Conservation (phyloP, 257 asterid genomes). For the Datura wrightii region DNA sequence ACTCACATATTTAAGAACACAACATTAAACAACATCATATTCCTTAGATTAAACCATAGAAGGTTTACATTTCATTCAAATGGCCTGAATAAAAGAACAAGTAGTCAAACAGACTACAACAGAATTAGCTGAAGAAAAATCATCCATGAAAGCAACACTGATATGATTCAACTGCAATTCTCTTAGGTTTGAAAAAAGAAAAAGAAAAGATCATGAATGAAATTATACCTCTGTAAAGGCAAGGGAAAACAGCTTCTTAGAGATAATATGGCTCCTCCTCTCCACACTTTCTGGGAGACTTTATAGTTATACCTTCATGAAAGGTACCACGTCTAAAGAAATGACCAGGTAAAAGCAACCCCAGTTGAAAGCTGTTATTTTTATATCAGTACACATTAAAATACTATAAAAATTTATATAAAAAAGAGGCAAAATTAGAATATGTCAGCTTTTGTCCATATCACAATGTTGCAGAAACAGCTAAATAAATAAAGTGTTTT, state of each 20-base stretch:
- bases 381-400: conserved; percentile 16
- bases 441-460: conserved; percentile 14
- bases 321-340: conserved; percentile 17
- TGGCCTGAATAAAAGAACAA: too few species aligned
- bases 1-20: neutral
- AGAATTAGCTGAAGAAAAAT: neutral
- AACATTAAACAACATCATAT: neutral
- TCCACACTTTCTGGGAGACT: conserved; percentile 10
- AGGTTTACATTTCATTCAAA: neutral
- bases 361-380: conserved; percentile 17
- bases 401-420: neutral
- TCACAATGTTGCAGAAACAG: conserved; percentile 7
- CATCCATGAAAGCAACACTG: too few species aligned
- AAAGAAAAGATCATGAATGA: neutral
- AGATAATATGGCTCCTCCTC: neutral
- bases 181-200: neutral
- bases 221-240: neutral
- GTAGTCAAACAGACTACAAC: neutral
- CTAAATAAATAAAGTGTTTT: neutral
- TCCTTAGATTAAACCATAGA: neutral
- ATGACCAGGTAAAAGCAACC: conserved; percentile 14
- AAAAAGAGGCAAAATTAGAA: neutral
- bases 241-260: neutral
- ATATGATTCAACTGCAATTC: too few species aligned
- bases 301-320: neutral